Evolutionary conservation across 129 eudicot species (phyloP).

Genomic region (Artemisia argyi): DNA sequence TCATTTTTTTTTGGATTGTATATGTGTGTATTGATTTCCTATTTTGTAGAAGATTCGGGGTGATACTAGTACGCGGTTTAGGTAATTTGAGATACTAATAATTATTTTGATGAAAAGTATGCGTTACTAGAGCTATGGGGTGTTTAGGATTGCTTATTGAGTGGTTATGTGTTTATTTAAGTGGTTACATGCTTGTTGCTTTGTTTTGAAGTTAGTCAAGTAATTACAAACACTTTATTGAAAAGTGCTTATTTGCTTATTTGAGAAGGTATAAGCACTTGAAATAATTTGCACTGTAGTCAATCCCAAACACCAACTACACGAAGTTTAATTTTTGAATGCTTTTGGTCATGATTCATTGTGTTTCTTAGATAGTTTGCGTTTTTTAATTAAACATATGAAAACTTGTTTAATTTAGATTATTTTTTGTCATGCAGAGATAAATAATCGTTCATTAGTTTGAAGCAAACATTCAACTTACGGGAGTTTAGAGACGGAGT

Average conservation of each 20-base stretch:
- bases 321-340: too few species aligned
- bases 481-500: not conserved
- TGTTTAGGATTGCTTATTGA: too few species aligned
- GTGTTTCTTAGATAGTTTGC: not conserved
- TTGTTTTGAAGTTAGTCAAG: too few species aligned
- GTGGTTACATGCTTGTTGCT: too few species aligned
- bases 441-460: slow-evolving; percentile 14
- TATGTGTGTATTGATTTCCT: not conserved
- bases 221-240: too few species aligned
- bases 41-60: not conserved
- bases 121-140: not conserved
- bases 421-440: slow-evolving; percentile 34
- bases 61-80: not conserved
- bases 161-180: too few species aligned
- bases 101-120: not conserved
- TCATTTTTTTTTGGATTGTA: not conserved
- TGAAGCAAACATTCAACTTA: slow-evolving; percentile 7
- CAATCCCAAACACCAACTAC: too few species aligned
- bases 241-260: too few species aligned
- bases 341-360: too few species aligned
- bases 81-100: not conserved
- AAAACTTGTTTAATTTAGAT: slow-evolving; percentile 7
- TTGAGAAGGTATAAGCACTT: too few species aligned
- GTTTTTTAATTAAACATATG: not conserved
- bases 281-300: too few species aligned